A percentile compares a stretch with the other conserved stretches of the same genome.
Evolutionary conservation across 2,329 filamentous ascomycete species (phyloP).

Genomic region (Chaetomiaceae sp.): DNA sequence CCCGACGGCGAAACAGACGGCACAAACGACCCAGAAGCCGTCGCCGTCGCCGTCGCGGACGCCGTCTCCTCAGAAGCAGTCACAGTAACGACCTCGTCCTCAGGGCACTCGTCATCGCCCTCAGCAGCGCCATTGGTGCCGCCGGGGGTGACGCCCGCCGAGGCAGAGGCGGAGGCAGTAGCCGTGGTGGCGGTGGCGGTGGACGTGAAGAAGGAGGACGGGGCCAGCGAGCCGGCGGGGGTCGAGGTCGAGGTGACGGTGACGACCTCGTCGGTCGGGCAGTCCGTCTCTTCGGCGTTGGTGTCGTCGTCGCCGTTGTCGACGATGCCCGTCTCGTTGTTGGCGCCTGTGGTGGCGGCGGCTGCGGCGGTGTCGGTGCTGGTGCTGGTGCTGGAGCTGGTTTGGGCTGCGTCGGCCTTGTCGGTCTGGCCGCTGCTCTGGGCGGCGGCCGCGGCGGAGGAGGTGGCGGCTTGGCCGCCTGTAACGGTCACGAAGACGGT

Average conservation of each 20-base stretch:
- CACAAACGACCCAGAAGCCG: not conserved
- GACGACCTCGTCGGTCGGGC: conserved; percentile 18
- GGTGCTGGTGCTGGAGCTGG: too few relatives aligned
- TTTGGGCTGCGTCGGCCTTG: not conserved
- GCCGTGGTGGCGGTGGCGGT: conserved; percentile 11
- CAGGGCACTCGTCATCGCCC: conserved; percentile 10
- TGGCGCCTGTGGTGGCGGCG: not conserved
- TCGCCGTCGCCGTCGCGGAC: not conserved
- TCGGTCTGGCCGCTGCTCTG: not conserved
- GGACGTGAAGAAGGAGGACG: too few relatives aligned
- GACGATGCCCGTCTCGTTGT: conserved; percentile 1
- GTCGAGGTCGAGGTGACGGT: conserved; percentile 14
- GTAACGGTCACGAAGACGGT: conserved; percentile 21
- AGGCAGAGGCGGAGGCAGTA: conserved; percentile 1
- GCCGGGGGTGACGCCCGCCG: not conserved
- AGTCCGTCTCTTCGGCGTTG: conserved; percentile 10
- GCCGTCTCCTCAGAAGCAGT: conserved; percentile 5
- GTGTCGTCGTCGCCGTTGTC: not conserved
- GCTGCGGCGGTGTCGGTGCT: not conserved
- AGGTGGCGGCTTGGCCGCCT: not conserved
- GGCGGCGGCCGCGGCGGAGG: not conserved
- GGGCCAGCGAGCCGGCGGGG: not conserved
- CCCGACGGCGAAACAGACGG: not conserved
- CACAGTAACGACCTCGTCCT: conserved; percentile 16
- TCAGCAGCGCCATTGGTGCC: not conserved